phyloP scores from a whole-genome alignment of 805 yeast genomes.

The Ogataea nakhonphanomensis region DNA sequence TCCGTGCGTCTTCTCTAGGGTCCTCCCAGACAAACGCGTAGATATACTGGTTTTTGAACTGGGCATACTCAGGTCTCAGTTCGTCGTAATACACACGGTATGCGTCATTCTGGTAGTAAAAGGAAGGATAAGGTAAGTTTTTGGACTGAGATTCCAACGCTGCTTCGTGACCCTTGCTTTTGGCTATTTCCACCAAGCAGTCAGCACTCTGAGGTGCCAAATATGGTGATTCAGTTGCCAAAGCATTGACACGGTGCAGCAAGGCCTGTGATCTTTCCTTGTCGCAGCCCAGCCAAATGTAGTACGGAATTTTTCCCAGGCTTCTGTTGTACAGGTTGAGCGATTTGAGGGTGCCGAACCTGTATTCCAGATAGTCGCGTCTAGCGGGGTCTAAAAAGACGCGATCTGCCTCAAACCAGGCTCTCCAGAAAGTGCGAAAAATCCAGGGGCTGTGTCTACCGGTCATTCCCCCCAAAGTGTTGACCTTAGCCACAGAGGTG shows the following conservation, averaged over 20 bases:
- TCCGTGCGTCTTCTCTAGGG: slow-evolving; percentile 73
- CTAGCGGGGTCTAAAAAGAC: slow-evolving; percentile 77
- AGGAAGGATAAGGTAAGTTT: slow-evolving; percentile 74
- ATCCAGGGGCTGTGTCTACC: slow-evolving; percentile 76
- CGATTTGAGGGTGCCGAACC: slow-evolving; percentile 77
- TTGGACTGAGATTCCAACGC: slow-evolving; percentile 59
- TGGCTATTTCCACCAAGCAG: slow-evolving; percentile 31
- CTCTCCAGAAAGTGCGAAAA: slow-evolving; percentile 76
- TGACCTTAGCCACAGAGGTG: slow-evolving; percentile 62
- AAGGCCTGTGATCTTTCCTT: slow-evolving; percentile 51
- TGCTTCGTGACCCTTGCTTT: slow-evolving; percentile 74
- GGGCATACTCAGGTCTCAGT: slow-evolving; percentile 59
- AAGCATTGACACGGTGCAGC: slow-evolving; percentile 54
- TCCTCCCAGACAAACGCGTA: slow-evolving; percentile 93
- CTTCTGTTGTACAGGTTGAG: slow-evolving; percentile 60
- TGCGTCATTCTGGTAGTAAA: slow-evolving; percentile 71
- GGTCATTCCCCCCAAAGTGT: slow-evolving; percentile 71
- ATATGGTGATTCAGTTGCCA: slow-evolving; percentile 81
- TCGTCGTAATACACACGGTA: slow-evolving; percentile 84
- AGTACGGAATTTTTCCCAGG: slow-evolving; percentile 76
- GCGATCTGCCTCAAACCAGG: slow-evolving; percentile 84
- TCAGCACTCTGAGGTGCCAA: slow-evolving; percentile 53
- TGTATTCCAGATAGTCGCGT: slow-evolving; percentile 78
- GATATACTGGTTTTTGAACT: slow-evolving; percentile 74
- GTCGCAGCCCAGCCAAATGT: slow-evolving; percentile 78